Evolutionary conservation across 306 rosid genomes (phyloP).

Genomic region (Mimosa pudica): DNA sequence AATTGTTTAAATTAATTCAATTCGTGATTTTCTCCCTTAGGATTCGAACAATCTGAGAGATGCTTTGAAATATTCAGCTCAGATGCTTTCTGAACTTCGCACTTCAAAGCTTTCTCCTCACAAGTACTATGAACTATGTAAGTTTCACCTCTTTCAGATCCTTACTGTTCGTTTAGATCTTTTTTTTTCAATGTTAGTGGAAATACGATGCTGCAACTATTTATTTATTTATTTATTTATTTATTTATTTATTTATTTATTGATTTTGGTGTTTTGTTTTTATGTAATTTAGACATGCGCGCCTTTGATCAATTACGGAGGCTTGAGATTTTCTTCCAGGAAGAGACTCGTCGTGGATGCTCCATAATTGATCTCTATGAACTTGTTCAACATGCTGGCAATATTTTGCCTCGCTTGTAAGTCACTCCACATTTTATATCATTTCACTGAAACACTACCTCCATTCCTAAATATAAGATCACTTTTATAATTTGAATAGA

Average conservation of each 20-base stretch:
- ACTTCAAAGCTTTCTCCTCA: constrained; percentile 98
- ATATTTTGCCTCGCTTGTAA: constrained; percentile 93
- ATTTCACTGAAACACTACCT: no score
- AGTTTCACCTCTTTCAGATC: constrained; percentile 50
- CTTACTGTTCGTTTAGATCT: constrained; percentile 34
- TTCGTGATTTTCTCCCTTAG: constrained; percentile 40
- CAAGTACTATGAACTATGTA: constrained; percentile 90
- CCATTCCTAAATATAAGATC: no score
- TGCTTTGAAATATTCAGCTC: constrained; percentile 94
- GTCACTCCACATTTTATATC: constrained; percentile 25
- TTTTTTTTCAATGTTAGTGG: background rate
- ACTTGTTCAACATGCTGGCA: constrained; percentile 98
- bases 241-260: constrained; percentile 28
- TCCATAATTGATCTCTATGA: constrained; percentile 94
- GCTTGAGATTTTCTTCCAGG: constrained; percentile 92
- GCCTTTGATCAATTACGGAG: constrained; percentile 96
- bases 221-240: constrained; percentile 33
- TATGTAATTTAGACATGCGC: constrained; percentile 74
- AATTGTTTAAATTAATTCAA: background rate
- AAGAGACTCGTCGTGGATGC: constrained; percentile 98
- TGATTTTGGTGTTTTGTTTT: background rate
- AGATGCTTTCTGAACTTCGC: constrained; percentile 97
- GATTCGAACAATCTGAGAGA: constrained; percentile 95
- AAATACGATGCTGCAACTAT: background rate
- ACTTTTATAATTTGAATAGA: no score